phyloP scores from a whole-genome alignment of 805 yeast genomes.

The Maudiozyma barnettii region DNA sequence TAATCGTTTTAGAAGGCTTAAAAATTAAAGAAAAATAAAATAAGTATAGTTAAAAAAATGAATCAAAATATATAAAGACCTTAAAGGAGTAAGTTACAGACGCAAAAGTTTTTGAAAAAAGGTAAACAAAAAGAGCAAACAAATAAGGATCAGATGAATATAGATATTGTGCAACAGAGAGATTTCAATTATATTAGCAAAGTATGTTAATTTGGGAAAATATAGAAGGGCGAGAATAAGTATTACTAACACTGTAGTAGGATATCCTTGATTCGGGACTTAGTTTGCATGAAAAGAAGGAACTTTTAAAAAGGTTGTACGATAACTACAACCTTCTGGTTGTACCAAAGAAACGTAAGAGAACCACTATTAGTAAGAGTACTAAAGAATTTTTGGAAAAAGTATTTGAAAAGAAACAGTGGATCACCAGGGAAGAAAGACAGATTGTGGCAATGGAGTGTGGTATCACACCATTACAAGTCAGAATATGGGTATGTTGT shows the following conservation, averaged over 20 bases:
- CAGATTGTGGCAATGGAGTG: constrained; percentile 15
- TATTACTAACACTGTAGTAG: background rate
- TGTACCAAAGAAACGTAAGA: background rate
- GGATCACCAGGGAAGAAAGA: constrained; percentile 18
- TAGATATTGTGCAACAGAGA: background rate
- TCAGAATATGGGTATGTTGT: constrained; percentile 19
- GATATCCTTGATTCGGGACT: constrained; percentile 6
- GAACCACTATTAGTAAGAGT: background rate
- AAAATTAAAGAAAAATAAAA: constrained; percentile 15
- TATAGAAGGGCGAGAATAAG: background rate
- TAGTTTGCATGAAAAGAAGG: constrained; percentile 5
- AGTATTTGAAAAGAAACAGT: constrained; percentile 11
- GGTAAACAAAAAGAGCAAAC: background rate
- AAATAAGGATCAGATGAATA: background rate
- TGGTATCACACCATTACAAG: constrained; percentile 17
- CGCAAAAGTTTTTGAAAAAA: constrained; percentile 2
- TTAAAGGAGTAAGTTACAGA: background rate
- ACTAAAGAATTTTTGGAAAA: no score
- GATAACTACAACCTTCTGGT: background rate
- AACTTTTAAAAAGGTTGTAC: constrained; percentile 5
- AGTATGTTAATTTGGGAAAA: background rate
- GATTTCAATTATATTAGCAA: background rate
- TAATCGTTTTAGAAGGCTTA: constrained; percentile 6
- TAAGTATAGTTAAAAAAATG: constrained; percentile 14
- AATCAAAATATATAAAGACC: constrained; percentile 10